A percentile compares a stretch with the other conserved stretches of the same genome.
These are phyloP conservation scores for Botrytis cinerea DNA, from an alignment of 2,329 filamentous ascomycete species.

Conservation along the genomic window DNA sequence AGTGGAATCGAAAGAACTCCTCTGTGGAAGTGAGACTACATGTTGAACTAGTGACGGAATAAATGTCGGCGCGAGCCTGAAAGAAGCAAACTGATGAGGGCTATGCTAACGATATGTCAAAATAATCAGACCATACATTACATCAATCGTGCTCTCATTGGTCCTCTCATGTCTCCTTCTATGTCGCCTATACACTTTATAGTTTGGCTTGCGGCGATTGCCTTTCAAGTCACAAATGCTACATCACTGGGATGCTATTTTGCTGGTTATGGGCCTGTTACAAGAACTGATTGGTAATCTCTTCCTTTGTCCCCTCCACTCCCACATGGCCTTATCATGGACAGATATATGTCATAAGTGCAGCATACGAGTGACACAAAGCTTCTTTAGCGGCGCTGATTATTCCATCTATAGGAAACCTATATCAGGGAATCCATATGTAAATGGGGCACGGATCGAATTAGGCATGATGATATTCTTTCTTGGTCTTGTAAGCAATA, in stretches of 20 bases:
- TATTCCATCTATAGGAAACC: conserved; percentile 1
- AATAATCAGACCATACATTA: conserved; percentile 73
- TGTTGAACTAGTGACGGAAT: neutral
- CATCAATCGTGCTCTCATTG: conserved; percentile 81
- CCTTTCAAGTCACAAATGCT: conserved; percentile 82
- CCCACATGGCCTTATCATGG: neutral
- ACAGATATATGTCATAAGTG: neutral
- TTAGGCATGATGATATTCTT: conserved; percentile 75
- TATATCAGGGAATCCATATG: conserved; percentile 39
- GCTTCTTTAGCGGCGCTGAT: neutral
- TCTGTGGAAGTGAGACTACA: neutral
- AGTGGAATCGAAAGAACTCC: neutral
- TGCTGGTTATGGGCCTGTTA: conserved; percentile 74
- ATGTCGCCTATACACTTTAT: conserved; percentile 85
- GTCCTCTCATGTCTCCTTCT: conserved; percentile 80
- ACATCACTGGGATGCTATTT: conserved; percentile 78
- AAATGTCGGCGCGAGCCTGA: neutral
- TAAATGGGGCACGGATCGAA: conserved; percentile 49
- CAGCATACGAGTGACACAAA: neutral
- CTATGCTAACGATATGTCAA: conserved; percentile 12
- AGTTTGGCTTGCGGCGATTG: conserved; percentile 63
- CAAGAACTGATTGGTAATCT: conserved; percentile 53
- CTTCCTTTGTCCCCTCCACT: neutral
- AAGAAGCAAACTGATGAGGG: neutral
- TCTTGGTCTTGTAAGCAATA: conserved; percentile 75